These are phyloP conservation scores for Musa troglodytarum DNA, from an alignment of 176 grass and related monocot genomes.

Conservation along the genomic window DNA sequence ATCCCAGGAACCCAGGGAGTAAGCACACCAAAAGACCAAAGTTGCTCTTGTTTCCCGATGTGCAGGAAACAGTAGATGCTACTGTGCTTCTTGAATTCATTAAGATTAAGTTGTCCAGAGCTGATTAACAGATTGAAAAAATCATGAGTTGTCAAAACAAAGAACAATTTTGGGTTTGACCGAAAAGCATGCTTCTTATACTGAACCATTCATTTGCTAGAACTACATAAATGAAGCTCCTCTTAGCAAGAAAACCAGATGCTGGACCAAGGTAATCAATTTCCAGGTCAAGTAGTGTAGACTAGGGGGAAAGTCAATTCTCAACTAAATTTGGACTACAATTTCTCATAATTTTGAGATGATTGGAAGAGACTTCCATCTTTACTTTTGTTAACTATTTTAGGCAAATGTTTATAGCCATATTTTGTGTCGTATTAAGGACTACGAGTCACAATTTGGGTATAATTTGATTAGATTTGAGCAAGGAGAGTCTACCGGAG, in stretches of 20 bases:
- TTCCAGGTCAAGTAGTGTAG: too few relatives aligned
- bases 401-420: too few relatives aligned
- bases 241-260: background rate
- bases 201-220: background rate
- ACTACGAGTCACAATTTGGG: too few relatives aligned
- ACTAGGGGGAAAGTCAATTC: too few relatives aligned
- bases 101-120: slow-evolving; percentile 83
- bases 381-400: too few relatives aligned
- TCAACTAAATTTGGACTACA: too few relatives aligned
- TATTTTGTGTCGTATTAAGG: too few relatives aligned
- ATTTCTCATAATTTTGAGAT: too few relatives aligned
- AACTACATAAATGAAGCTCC: background rate
- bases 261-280: too few relatives aligned
- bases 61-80: slow-evolving; percentile 89
- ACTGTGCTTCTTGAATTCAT: slow-evolving; percentile 89
- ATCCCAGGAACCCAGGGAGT: slow-evolving; percentile 59
- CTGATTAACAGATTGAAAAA: slow-evolving; percentile 32
- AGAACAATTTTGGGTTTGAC: background rate
- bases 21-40: slow-evolving; percentile 50
- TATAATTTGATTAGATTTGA: too few relatives aligned
- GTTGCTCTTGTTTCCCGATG: slow-evolving; percentile 70
- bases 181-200: background rate
- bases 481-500: too few relatives aligned
- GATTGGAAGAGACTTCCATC: too few relatives aligned
- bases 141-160: background rate